These are phyloP conservation scores for Cercophora samala DNA, from an alignment of 495 filamentous ascomycete species.

Conservation along the genomic window DNA sequence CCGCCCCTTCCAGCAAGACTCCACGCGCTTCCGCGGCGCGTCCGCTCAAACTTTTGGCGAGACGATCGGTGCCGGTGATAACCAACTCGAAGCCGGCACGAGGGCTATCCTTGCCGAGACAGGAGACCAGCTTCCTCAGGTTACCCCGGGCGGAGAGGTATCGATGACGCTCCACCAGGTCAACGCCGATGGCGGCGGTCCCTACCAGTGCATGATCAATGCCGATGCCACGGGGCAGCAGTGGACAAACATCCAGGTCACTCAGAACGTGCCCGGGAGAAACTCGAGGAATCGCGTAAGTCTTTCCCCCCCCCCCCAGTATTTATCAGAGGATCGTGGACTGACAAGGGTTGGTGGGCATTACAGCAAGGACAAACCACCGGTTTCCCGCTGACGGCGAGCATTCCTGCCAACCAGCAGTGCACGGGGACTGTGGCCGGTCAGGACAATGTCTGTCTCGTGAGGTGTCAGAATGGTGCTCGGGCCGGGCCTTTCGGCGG, in stretches of 20 bases:
- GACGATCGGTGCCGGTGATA: slow-evolving; percentile 42
- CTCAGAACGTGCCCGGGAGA: slow-evolving; percentile 34
- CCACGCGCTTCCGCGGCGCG: slow-evolving; percentile 47
- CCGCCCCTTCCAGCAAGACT: slow-evolving; percentile 52
- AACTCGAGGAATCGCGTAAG: slow-evolving; percentile 36
- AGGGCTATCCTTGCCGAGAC: slow-evolving; percentile 45
- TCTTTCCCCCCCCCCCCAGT: neutral
- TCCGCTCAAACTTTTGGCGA: slow-evolving; percentile 45
- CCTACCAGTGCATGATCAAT: slow-evolving; percentile 50
- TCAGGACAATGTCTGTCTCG: slow-evolving; percentile 50
- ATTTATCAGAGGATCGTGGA: neutral
- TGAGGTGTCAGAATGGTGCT: slow-evolving; percentile 50
- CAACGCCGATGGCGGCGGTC: slow-evolving; percentile 49
- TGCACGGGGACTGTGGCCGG: slow-evolving; percentile 54
- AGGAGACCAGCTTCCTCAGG: slow-evolving; percentile 45
- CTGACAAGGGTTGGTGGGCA: neutral
- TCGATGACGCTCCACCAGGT: slow-evolving; percentile 53
- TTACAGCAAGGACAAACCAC: slow-evolving; percentile 33
- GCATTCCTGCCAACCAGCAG: slow-evolving; percentile 45
- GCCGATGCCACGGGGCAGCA: slow-evolving; percentile 43
- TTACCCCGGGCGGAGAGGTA: slow-evolving; percentile 46
- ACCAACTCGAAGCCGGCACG: slow-evolving; percentile 48
- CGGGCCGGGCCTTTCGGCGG: slow-evolving; percentile 54
- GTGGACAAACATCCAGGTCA: slow-evolving; percentile 43
- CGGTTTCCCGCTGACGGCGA: slow-evolving; percentile 43